These are phyloP conservation scores for Botrytis cinerea DNA, from an alignment of 2,329 filamentous ascomycete genomes.

Conservation along the genomic window DNA sequence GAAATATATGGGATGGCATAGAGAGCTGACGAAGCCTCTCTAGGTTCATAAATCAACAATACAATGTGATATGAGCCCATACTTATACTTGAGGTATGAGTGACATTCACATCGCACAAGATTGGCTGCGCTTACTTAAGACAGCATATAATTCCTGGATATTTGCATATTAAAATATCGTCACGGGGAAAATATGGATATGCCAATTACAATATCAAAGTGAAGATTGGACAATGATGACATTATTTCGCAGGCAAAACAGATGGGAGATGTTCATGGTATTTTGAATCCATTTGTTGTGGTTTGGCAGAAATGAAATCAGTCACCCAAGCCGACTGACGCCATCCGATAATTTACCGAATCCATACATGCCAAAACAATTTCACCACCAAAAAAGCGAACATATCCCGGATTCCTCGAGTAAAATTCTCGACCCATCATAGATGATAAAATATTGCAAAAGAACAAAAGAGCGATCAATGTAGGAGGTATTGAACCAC, in stretches of 20 bases:
- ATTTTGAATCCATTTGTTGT: background rate
- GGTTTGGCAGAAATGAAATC: background rate
- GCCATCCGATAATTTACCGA: background rate
- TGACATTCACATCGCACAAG: background rate
- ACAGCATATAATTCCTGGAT: background rate
- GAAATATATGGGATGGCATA: background rate
- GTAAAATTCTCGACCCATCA: background rate
- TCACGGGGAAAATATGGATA: background rate
- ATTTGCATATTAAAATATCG: background rate
- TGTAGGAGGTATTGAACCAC: slow-evolving; percentile 33
- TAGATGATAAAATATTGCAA: background rate
- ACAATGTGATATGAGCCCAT: background rate
- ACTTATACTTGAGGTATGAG: background rate
- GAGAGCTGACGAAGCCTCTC: slow-evolving; percentile 8
- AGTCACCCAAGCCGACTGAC: background rate
- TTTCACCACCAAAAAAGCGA: background rate
- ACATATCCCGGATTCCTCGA: background rate
- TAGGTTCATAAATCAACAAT: background rate
- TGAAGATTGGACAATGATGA: background rate
- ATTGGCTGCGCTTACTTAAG: background rate
- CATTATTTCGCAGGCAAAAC: background rate
- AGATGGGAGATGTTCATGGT: background rate
- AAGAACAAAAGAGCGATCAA: slow-evolving; percentile 19
- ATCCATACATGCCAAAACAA: background rate
- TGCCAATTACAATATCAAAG: background rate